Evolutionary conservation across 2,329 filamentous ascomycete genomes (phyloP), one percentile per base, ranked within the genome.

Genomic region (Myriangium duriaei): DNA sequence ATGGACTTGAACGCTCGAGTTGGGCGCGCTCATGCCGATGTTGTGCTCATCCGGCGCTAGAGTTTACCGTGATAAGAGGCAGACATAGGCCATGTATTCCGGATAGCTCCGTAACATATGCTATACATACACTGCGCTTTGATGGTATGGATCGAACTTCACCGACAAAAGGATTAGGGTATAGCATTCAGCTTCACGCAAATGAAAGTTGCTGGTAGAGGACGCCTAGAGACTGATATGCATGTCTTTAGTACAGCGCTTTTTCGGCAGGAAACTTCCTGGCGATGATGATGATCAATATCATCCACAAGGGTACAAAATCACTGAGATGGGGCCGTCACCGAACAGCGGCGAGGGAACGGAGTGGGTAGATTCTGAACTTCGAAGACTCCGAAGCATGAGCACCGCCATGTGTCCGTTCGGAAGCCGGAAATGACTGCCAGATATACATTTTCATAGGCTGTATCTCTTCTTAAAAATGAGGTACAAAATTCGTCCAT

Each of bases 401-500:
- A n/a, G 21, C n/a, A n/a, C 21, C n/a, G 21, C 7, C 7, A n/a
- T n/a, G 7, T 26, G 21, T 26, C 21, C 21, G 21, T 26, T 26
- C 21, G 21, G 21, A 26, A 26, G 21, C 21, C n/a, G 21, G n/a
- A 26, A 7, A 26, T 7, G 7, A 7, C n/a, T 26, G n/a, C n/a
- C 21, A 26, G 21, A 26, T 7, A 26, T 7, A 26, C n/a, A n/a
- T n/a, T n/a, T n/a, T n/a, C n/a, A n/a, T n/a, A 34, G 32, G 10
- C 19, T 21, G 11, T 18, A 6, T 11, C 7, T 13, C 21, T 32
- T 39, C 28, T 13, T 11, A 30, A 10, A 37, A n/a, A 29, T 36
- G 34, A n/a, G 34, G 34, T 9, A 36, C 16, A 9, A 36, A 29
- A 11, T 17, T 13, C 7, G 34, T 30, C 34, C 24, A 30, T 13